phyloP scores from a whole-genome alignment of 768 basidiomycete genomes.

The Mycena amicta region DNA sequence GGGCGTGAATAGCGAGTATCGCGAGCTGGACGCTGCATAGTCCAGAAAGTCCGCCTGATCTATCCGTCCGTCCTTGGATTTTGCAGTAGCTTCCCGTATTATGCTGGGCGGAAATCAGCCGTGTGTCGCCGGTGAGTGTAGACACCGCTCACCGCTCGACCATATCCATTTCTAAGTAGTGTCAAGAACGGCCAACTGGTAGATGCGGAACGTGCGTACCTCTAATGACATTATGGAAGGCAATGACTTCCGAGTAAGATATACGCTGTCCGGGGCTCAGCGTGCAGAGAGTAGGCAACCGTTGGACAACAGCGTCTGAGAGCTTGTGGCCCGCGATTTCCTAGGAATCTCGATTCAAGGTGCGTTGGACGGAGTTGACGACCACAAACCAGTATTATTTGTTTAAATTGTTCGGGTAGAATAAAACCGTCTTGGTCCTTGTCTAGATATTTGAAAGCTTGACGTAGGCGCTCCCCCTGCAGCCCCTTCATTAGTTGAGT shows the following conservation, averaged over 20 bases:
- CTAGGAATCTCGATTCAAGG: slow-evolving; percentile 39
- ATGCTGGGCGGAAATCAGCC: slow-evolving; percentile 49
- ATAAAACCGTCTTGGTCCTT: slow-evolving; percentile 92
- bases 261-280: slow-evolving; percentile 87
- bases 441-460: slow-evolving; percentile 93
- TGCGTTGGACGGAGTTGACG: background rate
- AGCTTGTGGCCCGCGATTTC: slow-evolving; percentile 98
- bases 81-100: slow-evolving; percentile 86
- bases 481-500: slow-evolving; percentile 98
- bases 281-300: slow-evolving; percentile 89
- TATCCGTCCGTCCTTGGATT: slow-evolving; percentile 94
- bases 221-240: slow-evolving; percentile 95
- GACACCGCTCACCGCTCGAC: slow-evolving; percentile 79
- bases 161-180: slow-evolving; percentile 86
- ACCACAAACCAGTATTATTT: slow-evolving; percentile 80
- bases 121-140: background rate
- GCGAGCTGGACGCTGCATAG: slow-evolving; percentile 80
- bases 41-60: slow-evolving; percentile 95
- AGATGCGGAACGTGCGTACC: slow-evolving; percentile 47
- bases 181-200: background rate
- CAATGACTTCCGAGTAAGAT: slow-evolving; percentile 94
- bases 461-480: slow-evolving; percentile 95
- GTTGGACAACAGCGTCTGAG: slow-evolving; percentile 89
- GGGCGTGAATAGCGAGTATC: slow-evolving; percentile 94
- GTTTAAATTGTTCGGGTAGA: slow-evolving; percentile 89